These are phyloP conservation scores for Lactuca saligna DNA, from an alignment of 129 eudicot species.

Conservation along the genomic window DNA sequence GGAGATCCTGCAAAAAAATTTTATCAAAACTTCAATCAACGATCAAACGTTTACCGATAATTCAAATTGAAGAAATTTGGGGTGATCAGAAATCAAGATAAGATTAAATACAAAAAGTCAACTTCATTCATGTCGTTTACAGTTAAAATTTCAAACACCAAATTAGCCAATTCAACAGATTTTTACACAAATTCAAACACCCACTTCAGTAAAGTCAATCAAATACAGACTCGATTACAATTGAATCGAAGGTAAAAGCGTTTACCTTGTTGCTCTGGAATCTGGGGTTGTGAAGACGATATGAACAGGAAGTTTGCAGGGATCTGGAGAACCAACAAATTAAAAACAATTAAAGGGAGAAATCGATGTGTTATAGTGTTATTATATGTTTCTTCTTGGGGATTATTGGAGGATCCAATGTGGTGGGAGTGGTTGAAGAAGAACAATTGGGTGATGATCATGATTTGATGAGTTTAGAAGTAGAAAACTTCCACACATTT, in stretches of 20 bases:
- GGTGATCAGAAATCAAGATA: not conserved
- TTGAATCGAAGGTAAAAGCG: not conserved
- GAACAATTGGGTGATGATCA: constrained; percentile 14
- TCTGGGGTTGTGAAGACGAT: constrained; percentile 20
- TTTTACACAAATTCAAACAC: not conserved
- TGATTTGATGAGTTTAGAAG: not conserved
- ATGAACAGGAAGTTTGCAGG: constrained; percentile 14
- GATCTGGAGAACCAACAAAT: not conserved
- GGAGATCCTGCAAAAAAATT: constrained; percentile 14
- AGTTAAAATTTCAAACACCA: not conserved
- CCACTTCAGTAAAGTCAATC: not conserved
- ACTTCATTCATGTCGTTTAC: not conserved
- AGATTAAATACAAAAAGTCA: not conserved
- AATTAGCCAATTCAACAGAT: not conserved
- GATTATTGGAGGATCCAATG: constrained; percentile 11
- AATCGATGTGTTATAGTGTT: not conserved
- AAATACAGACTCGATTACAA: constrained; percentile 6
- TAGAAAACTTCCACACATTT: constrained; percentile 12
- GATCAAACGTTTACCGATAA: not conserved
- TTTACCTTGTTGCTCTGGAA: constrained; percentile 23
- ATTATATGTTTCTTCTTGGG: not conserved
- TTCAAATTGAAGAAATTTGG: not conserved
- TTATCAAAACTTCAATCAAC: not conserved
- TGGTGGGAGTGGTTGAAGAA: constrained; percentile 13
- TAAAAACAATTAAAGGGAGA: not conserved